Evolutionary conservation across 1,139 yeast genomes (phyloP), one percentile per base, ranked within the genome.

Genomic region (Yamadazyma spencermartinsiae): DNA sequence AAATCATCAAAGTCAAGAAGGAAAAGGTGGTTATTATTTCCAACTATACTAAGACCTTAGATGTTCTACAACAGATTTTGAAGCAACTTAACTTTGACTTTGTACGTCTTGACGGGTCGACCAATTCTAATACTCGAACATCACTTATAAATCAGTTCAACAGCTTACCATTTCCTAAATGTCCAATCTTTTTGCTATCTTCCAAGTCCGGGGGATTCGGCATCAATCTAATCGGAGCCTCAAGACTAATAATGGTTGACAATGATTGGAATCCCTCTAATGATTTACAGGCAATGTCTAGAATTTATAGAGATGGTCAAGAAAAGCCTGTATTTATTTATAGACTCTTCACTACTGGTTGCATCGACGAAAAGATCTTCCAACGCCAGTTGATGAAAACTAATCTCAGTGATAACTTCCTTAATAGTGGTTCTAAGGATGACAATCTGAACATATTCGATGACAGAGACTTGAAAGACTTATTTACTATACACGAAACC

Each of bases 201-300:
- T 85, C 97, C 0, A 88, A 89, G 55, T 82, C 96, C 4, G 99
- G 99, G 2, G 99, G 99, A 0, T 82, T 86, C 45, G 99, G 99
- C 0, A 69, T 92, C 30, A 94, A 92, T 54, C 66, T 92, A 27
- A 75, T 87, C 21, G 98, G 98, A 1, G 98, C 96, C 0, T 88
- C 96, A 0, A 68, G 98, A 21, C 64, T 92, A 25, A 74, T 92
- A 2, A 62, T 92, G 17, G 86, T 86, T 53, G 98, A 89, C 54
- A 86, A 90, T 44, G 97, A 89, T 54, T 87, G 96, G 96, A 92
- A 94, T 49, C 98, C 98, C 0, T 80, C 97, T 0, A 76, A 86
- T 10, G 99, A 92, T 58, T 61, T 86, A 20, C 99, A 92, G 59
- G 96, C 98, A 0, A 88, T 92, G 95, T 96, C 97, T 1, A 66